A percentile compares a stretch with the other conserved stretches of the same genome.
Evolutionary conservation across 441 rosid species (phyloP).

Genomic region (Euphorbia corollata): DNA sequence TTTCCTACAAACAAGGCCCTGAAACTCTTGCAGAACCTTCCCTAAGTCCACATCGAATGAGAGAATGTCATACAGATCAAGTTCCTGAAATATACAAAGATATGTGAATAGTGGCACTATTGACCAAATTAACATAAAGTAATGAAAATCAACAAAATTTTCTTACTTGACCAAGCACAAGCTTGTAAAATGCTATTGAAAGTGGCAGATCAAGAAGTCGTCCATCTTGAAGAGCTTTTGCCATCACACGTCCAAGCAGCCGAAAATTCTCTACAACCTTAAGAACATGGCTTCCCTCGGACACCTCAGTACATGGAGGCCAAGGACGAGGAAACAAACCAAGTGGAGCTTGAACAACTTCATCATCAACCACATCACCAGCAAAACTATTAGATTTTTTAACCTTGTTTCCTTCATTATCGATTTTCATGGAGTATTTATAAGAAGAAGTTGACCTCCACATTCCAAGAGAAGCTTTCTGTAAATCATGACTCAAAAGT

Average conservation of each 20-base stretch:
- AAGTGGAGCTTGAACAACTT: conserved; percentile 64
- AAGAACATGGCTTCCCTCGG: conserved; percentile 67
- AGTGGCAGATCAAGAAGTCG: conserved; percentile 85
- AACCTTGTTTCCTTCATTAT: conserved; percentile 42
- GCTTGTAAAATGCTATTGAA: conserved; percentile 78
- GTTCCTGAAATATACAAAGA: conserved; percentile 58
- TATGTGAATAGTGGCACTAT: background rate
- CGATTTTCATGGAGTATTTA: conserved; percentile 49
- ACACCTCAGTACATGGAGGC: conserved; percentile 61
- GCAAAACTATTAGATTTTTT: conserved; percentile 32
- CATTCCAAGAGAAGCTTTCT: conserved; percentile 80
- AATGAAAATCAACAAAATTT: conserved; percentile 7
- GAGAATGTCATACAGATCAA: conserved; percentile 82
- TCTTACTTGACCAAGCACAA: conserved; percentile 85
- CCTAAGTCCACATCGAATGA: conserved; percentile 85
- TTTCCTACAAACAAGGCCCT: conserved; percentile 70
- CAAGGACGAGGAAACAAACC: conserved; percentile 96
- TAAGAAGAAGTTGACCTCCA: conserved; percentile 74
- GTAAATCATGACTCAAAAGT: conserved; percentile 90
- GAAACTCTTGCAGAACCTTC: conserved; percentile 77
- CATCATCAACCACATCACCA: conserved; percentile 30
- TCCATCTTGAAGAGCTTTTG: conserved; percentile 99
- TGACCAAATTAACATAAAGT: background rate
- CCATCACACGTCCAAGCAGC: conserved; percentile 93
- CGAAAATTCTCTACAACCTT: conserved; percentile 88